Conservation (phyloP, 129 eudicot genomes). For the Artemisia annua region DNA sequence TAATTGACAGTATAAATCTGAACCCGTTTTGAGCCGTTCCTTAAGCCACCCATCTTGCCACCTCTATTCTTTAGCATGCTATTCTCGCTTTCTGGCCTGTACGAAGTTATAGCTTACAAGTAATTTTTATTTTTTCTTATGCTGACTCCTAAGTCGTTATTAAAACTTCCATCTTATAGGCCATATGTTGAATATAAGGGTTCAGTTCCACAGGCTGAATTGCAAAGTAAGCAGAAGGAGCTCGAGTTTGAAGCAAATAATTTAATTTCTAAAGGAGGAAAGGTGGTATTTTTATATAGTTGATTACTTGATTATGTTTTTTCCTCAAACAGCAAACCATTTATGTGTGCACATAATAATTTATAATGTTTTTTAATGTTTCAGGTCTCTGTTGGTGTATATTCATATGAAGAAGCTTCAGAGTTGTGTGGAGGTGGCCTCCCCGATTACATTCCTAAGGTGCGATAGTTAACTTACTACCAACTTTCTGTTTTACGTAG, state of each 20-base stretch:
- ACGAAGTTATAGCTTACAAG: too few relatives aligned
- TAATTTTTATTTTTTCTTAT: not conserved
- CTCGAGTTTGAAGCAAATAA: conserved; percentile 65
- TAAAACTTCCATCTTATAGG: conserved; percentile 40
- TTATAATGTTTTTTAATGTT: conserved; percentile 8
- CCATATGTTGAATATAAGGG: conserved; percentile 92
- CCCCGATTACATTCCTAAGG: conserved; percentile 91
- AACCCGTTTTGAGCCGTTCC: too few relatives aligned
- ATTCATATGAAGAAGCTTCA: conserved; percentile 70
- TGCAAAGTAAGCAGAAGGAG: conserved; percentile 62
- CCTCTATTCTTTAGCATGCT: too few relatives aligned
- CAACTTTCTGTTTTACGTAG: not conserved
- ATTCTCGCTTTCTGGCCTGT: too few relatives aligned
- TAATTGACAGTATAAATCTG: too few relatives aligned
- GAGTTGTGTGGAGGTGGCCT: conserved; percentile 77
- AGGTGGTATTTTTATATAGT: conserved; percentile 50
- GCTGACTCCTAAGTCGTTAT: not conserved
- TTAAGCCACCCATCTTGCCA: too few relatives aligned
- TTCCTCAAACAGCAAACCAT: not conserved
- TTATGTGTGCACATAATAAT: not conserved
- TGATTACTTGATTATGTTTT: not conserved
- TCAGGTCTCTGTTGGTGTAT: conserved; percentile 67
- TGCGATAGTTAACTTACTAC: not conserved
- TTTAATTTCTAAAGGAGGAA: conserved; percentile 62
- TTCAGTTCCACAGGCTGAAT: conserved; percentile 57